These are phyloP conservation scores for Seiridium cupressi DNA, from an alignment of 2,329 filamentous ascomycete genomes.

Conservation along the genomic window DNA sequence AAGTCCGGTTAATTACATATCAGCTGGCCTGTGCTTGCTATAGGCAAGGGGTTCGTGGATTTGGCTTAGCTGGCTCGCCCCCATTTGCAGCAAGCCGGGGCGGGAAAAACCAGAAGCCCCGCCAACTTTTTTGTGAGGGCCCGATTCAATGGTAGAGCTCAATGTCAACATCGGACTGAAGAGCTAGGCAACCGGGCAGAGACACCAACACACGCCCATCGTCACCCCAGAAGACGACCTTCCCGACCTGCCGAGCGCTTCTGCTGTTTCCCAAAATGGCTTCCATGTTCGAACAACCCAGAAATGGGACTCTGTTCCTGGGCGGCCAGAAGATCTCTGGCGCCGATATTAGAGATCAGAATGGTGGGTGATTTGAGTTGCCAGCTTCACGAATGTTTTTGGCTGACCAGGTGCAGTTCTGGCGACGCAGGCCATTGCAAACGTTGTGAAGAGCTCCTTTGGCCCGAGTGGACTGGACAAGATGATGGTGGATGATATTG, in stretches of 20 bases:
- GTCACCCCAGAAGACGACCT: neutral
- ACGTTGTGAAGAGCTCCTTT: constrained; percentile 98
- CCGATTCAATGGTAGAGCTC: neutral
- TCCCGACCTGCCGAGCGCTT: neutral
- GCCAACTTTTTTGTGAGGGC: constrained; percentile 7
- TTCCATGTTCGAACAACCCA: constrained; percentile 92
- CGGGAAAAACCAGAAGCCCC: constrained; percentile 7
- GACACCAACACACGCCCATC: neutral
- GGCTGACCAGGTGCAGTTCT: constrained; percentile 56
- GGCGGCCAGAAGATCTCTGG: constrained; percentile 97
- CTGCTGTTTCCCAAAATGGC: constrained; percentile 59
- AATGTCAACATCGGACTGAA: constrained; percentile 1
- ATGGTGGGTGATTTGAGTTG: constrained; percentile 57
- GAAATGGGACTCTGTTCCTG: constrained; percentile 94
- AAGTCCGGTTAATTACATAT: neutral
- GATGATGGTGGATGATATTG: constrained; percentile 99
- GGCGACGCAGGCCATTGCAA: constrained; percentile 94
- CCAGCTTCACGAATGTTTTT: neutral
- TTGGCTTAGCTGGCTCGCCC: neutral
- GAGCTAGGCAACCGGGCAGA: constrained; percentile 3
- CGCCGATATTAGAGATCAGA: constrained; percentile 94
- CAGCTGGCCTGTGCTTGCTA: neutral
- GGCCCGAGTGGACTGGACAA: constrained; percentile 96
- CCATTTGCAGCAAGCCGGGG: neutral
- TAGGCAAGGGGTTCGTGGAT: neutral